Evolutionary conservation across 805 yeast species (phyloP), one percentile per base, ranked within the genome.

Genomic region (Kodamaea nitidulidarum): DNA sequence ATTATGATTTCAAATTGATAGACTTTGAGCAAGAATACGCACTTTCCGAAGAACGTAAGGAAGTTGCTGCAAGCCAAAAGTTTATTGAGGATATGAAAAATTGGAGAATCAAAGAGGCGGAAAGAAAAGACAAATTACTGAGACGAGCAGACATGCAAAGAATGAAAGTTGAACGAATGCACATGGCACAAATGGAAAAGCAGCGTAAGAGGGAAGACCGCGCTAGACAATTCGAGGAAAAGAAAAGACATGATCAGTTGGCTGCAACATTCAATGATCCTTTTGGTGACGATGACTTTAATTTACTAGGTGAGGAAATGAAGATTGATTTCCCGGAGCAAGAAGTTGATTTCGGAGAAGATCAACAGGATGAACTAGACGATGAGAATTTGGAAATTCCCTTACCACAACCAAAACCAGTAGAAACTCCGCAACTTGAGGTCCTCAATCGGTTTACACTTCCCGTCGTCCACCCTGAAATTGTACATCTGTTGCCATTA

Each of bases 21-120:
- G 73, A 68, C 44, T 67, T 60, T 48, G 73, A 68, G 44, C 67
- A 66, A 45, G 34, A 60, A 35, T 45, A 50, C 25, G 48, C 45
- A 35, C 43, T 43, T 4, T 47, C 49, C 12, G 43, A 47, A 27
- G 53, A 48, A 22, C 46, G 44, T 14, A 42, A 43, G 4, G 47
- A 51, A 21, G 46, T 42, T 5, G 37, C 36, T 40, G 47, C 43
- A 9, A 39, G 42, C n/a, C 28, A 43, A 18, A 38, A 40, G 12
- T 50, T 43, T 32, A 16, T 49, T 17, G 46, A 40, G 14, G 40
- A 48, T 10, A 26, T 48, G 38, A 31, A 41, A 16, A 43, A 42
- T 39, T 39, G 48, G 49, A 42, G 49, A 37, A 33, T 32, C 40
- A 29, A 52, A 45, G 45, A 46, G 33, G 28, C 38, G 8, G 38